phyloP scores from a whole-genome alignment of 75 land plant genomes.

The Sequoiadendron giganteum region DNA sequence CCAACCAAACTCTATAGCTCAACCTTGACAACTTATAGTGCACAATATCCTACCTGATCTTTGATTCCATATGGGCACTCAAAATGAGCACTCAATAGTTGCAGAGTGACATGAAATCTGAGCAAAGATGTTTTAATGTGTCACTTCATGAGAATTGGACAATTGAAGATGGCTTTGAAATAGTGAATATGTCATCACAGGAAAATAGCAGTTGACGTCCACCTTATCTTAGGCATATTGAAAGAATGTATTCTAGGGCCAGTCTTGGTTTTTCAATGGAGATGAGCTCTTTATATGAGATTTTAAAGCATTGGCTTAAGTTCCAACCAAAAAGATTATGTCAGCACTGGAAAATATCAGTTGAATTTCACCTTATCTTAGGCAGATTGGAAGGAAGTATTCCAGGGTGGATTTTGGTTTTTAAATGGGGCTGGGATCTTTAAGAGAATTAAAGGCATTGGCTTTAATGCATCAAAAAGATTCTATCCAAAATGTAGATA shows the following conservation, averaged over 20 bases:
- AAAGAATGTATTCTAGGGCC: not conserved
- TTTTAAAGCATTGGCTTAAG: not conserved
- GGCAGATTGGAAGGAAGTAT: not conserved
- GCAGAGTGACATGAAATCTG: not conserved
- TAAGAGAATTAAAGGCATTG: not conserved
- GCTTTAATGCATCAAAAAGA: not conserved
- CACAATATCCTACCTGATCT: not conserved
- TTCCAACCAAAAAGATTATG: not conserved
- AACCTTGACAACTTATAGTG: not conserved
- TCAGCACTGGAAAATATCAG: not conserved
- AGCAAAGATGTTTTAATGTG: not conserved
- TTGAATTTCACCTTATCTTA: not conserved
- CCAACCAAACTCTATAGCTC: not conserved
- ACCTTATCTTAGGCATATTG: not conserved
- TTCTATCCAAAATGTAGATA: not conserved
- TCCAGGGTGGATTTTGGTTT: not conserved
- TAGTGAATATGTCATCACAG: not conserved
- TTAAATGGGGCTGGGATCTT: not conserved
- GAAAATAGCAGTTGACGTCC: not conserved
- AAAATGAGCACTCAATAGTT: not conserved
- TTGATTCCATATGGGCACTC: not conserved
- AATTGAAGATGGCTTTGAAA: not conserved
- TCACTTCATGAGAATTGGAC: not conserved
- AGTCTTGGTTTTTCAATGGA: not conserved
- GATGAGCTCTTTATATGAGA: not conserved